phyloP scores from a whole-genome alignment of 805 yeast species.

The Starmerella gropengiesseri region DNA sequence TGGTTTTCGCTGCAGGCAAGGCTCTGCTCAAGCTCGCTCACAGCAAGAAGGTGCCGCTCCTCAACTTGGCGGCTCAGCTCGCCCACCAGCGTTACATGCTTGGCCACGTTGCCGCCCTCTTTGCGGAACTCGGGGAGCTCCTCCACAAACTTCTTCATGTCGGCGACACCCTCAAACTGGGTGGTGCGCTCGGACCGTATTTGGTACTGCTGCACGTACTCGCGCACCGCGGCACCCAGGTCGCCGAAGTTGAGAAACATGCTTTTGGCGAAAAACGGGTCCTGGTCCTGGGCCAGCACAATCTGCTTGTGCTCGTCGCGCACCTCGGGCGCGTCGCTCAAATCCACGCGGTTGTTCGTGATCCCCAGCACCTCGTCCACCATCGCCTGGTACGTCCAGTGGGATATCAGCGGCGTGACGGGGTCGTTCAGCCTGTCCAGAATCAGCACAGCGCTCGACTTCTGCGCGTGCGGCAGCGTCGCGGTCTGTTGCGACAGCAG shows the following conservation, averaged over 20 bases:
- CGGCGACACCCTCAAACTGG: slow-evolving; percentile 67
- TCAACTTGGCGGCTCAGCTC: slow-evolving; percentile 73
- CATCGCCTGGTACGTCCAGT: slow-evolving; percentile 99
- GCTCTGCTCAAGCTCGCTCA: slow-evolving; percentile 83
- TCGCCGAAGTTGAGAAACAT: slow-evolving; percentile 93
- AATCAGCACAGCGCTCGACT: slow-evolving; percentile 41
- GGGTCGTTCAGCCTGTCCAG: slow-evolving; percentile 86
- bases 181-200: slow-evolving; percentile 63
- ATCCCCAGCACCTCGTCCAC: slow-evolving; percentile 86
- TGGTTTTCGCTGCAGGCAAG: slow-evolving; percentile 58
- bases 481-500: slow-evolving; percentile 52
- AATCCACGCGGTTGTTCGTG: slow-evolving; percentile 63
- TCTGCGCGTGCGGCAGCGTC: slow-evolving; percentile 34
- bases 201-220: slow-evolving; percentile 73
- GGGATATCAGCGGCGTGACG: slow-evolving; percentile 78
- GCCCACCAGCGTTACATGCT: slow-evolving; percentile 81
- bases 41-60: slow-evolving; percentile 54
- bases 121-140: slow-evolving; percentile 90
- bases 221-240: slow-evolving; percentile 75
- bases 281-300: slow-evolving; percentile 59
- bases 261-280: slow-evolving; percentile 63
- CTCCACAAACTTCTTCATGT: slow-evolving; percentile 82
- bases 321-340: slow-evolving; percentile 45
- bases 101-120: slow-evolving; percentile 75
- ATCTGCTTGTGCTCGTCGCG: slow-evolving; percentile 51